Evolutionary conservation across 306 rosid genomes (phyloP).

Genomic region (Pueraria montana): DNA sequence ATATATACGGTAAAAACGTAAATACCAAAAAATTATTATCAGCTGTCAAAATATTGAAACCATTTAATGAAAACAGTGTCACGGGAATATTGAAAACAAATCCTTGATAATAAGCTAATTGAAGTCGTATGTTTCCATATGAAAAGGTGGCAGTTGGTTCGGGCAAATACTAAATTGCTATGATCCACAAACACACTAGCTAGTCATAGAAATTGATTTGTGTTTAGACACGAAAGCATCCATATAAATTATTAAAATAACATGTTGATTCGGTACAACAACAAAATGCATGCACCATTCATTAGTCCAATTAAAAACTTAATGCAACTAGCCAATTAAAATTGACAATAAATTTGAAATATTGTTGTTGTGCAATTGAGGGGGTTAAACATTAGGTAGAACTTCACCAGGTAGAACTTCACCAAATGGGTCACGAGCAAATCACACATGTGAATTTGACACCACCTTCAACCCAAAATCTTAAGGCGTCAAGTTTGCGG

Average conservation of each 20-base stretch:
- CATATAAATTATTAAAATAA: background rate
- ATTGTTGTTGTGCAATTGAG: too few relatives aligned
- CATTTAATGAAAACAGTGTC: too few relatives aligned
- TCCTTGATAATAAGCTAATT: background rate
- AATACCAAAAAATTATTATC: background rate
- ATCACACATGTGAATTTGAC: too few relatives aligned
- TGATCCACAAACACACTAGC: background rate
- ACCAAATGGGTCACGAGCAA: too few relatives aligned
- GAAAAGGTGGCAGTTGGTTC: background rate
- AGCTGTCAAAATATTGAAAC: background rate
- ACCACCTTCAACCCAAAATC: too few relatives aligned
- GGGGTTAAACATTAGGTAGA: too few relatives aligned
- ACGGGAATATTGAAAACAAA: too few relatives aligned
- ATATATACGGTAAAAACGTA: background rate
- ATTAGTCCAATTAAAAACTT: background rate
- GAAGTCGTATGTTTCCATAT: background rate
- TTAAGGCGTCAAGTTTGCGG: too few relatives aligned
- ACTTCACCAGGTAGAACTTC: too few relatives aligned
- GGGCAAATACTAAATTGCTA: background rate
- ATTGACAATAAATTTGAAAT: background rate
- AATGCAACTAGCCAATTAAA: background rate
- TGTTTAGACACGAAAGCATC: background rate
- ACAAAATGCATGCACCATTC: slow-evolving; percentile 24
- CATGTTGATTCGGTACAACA: background rate
- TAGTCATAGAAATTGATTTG: background rate